Evolutionary conservation across 495 filamentous ascomycete species (phyloP).

Genomic region (Pyrenula aspistea): DNA sequence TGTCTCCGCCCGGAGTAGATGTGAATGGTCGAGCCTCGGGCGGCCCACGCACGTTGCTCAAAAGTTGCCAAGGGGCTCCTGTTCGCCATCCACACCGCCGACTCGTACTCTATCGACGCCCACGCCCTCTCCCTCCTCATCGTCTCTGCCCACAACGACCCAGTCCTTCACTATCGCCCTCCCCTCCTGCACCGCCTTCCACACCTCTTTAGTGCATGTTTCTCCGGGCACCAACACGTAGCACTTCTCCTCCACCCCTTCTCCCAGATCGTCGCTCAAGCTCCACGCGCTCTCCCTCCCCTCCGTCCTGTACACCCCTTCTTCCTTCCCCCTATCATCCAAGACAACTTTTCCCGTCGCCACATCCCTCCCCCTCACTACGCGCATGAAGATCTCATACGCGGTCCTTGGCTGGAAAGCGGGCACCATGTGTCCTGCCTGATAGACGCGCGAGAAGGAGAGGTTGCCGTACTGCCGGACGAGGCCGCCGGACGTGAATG

Average conservation of each 20-base stretch:
- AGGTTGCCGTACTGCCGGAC: constrained; percentile 39
- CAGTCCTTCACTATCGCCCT: constrained; percentile 37
- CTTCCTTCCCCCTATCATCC: constrained; percentile 3
- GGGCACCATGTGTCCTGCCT: constrained; percentile 37
- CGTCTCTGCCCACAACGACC: constrained; percentile 22
- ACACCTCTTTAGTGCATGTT: constrained; percentile 35
- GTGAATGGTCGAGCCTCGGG: no score
- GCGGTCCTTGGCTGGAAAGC: constrained; percentile 26
- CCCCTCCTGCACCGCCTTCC: constrained; percentile 28
- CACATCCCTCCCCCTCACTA: constrained; percentile 13
- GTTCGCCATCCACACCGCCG: no score
- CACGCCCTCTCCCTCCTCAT: neutral
- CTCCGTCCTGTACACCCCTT: constrained; percentile 30
- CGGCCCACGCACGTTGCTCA: no score
- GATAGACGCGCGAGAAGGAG: constrained; percentile 35
- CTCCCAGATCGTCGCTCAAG: constrained; percentile 27
- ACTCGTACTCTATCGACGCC: no score
- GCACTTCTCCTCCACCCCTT: constrained; percentile 26
- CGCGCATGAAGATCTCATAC: constrained; percentile 15
- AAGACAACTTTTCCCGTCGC: constrained; percentile 31
- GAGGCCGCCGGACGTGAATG: constrained; percentile 34
- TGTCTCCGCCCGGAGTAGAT: no score
- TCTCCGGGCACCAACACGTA: constrained; percentile 28
- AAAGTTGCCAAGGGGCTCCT: no score
- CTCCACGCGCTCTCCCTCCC: constrained; percentile 41